These are phyloP conservation scores for Phytomonas francai DNA, from an alignment of 208 protist species.

Conservation along the genomic window DNA sequence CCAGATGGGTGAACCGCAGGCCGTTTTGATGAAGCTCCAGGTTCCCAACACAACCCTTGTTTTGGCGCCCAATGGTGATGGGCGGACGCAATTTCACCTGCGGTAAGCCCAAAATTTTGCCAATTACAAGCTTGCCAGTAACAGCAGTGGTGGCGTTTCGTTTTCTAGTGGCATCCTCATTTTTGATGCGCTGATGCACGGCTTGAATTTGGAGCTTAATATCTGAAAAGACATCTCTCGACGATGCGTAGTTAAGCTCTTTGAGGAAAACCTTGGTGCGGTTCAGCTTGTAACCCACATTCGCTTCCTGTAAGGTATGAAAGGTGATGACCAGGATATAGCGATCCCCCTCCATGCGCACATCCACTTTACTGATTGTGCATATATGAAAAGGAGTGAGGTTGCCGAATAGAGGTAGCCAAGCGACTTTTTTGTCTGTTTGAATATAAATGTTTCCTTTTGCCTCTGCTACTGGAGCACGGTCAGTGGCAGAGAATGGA, in stretches of 20 bases:
- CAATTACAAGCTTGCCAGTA: conserved; percentile 33
- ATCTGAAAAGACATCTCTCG: conserved; percentile 50
- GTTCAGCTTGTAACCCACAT: conserved; percentile 78
- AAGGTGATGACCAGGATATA: conserved; percentile 87
- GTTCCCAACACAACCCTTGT: conserved; percentile 77
- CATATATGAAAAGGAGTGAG: conserved; percentile 93
- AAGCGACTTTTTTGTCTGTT: conserved; percentile 70
- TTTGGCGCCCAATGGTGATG: conserved; percentile 57
- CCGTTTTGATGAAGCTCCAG: conserved; percentile 95
- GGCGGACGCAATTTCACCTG: conserved; percentile 89
- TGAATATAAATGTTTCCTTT: conserved; percentile 78
- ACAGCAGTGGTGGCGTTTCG: conserved; percentile 34
- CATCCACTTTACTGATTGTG: conserved; percentile 92
- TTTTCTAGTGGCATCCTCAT: conserved; percentile 59
- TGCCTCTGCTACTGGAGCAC: conserved; percentile 22
- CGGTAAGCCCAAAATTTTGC: conserved; percentile 48
- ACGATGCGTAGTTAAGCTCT: conserved; percentile 71
- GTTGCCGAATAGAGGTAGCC: conserved; percentile 91
- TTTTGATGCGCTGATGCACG: conserved; percentile 65
- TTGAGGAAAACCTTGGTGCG: conserved; percentile 81
- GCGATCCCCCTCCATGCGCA: conserved; percentile 71
- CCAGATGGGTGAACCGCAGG: conserved; percentile 88
- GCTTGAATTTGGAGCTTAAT: conserved; percentile 51
- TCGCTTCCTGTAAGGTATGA: conserved; percentile 68
- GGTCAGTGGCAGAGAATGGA: conserved; percentile 26